phyloP scores from a whole-genome alignment of 1,284 basidiomycete species.

The Earliella scabrosa region DNA sequence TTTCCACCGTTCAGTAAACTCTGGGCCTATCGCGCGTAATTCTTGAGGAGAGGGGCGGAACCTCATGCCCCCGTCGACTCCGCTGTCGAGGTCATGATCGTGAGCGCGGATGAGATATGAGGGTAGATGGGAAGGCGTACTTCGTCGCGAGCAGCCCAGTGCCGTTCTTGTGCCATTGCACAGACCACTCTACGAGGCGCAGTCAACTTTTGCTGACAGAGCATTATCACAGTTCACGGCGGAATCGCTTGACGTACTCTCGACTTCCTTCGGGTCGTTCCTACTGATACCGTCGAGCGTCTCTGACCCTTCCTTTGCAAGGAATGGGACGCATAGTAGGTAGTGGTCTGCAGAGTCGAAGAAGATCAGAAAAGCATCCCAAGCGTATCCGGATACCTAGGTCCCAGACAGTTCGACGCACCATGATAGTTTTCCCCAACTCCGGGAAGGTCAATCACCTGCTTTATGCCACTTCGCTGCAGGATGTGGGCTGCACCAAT shows the following conservation, averaged over 20 bases:
- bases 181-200: slow-evolving; percentile 35
- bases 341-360: slow-evolving; percentile 45
- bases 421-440: slow-evolving; percentile 64
- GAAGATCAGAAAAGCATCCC: not conserved
- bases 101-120: not conserved
- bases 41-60: slow-evolving; percentile 47
- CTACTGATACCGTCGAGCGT: slow-evolving; percentile 48
- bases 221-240: not conserved
- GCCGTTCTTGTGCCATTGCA: slow-evolving; percentile 47
- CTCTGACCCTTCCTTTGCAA: slow-evolving; percentile 43
- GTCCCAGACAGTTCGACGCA: slow-evolving; percentile 18
- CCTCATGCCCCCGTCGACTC: slow-evolving; percentile 50
- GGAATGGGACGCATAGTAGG: slow-evolving; percentile 37
- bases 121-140: no score
- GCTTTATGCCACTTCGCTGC: slow-evolving; percentile 41
- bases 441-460: slow-evolving; percentile 54
- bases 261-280: slow-evolving; percentile 36
- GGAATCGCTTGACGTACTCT: slow-evolving; percentile 29
- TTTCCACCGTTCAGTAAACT: slow-evolving; percentile 44
- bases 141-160: slow-evolving; percentile 52
- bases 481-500: slow-evolving; percentile 41
- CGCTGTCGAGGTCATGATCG: slow-evolving; percentile 30
- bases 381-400: not conserved
- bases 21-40: slow-evolving; percentile 44
- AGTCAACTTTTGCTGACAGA: not conserved